Base-by-base conservation (phyloP, 148 eudicot species). In the Fagopyrum tataricum region DNA sequence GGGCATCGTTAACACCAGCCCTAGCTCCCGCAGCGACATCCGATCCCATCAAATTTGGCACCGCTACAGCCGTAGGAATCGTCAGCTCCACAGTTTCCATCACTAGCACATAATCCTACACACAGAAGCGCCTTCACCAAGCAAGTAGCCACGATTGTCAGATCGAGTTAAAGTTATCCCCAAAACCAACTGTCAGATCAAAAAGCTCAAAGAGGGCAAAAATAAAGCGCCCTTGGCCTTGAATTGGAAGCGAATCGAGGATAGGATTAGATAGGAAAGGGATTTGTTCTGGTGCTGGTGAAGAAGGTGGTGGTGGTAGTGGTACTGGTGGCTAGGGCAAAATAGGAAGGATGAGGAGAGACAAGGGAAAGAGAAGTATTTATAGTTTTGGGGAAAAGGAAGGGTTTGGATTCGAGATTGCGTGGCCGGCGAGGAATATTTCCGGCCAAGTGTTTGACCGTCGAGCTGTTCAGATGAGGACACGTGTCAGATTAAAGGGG, bases 321-420 rank as follows among this genome's bases (percentile, higher is more conserved):
- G 74, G 72, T 59, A 77, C 83, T 77, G 80, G 78, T 70, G 78
- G 74, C 80, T 86, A 86, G 92, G 95, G 90, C 86, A 84, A 76
- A 81, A 73, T 18, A 10, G 69, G 79, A 79, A 70, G 76, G 55
- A 41, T 31, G 80, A 78, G 72, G 77, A 24, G 5, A n/a, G 39
- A 13, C 47, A 75, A 80, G 37, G 69, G 4, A 81, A 82, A 78
- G 72, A 71, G 73, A 73, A 59, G 84, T 81, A 88, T 90, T 74
- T 92, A 92, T 92, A 92, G 91, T 88, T 90, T 92, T 90, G 87
- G 97, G 95, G 92, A 92, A 90, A 20, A 81, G 78, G 74, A 76
- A 37, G 72, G 76, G 59, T 51, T 53, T 49, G 69, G 69, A 15
- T 64, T 64, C 21, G 43, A 20, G 24, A 18, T 53, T 53, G 59